Evolutionary conservation across 2,329 filamentous ascomycete genomes (phyloP).

Genomic region (Fusarium sp.): DNA sequence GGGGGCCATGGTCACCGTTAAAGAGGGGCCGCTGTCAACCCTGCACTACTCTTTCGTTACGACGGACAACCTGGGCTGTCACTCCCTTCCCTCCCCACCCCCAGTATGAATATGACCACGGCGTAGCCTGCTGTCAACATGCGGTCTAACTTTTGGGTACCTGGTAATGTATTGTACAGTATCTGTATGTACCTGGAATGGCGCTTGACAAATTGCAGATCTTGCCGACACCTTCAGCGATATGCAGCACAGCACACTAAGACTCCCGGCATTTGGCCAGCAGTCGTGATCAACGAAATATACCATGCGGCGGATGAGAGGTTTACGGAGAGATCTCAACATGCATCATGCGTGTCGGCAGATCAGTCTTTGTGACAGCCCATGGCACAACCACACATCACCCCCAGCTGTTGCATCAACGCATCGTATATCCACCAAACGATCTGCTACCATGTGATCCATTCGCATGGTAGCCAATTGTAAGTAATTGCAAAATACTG

Average conservation of each 20-base stretch:
- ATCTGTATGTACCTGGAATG: neutral
- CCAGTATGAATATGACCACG: neutral
- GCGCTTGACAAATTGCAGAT: constrained; percentile 7
- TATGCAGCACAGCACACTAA: neutral
- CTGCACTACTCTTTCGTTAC: constrained; percentile 23
- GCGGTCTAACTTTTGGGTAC: neutral
- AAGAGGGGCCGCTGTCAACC: constrained; percentile 31
- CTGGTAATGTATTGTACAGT: neutral
- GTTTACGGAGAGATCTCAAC: constrained; percentile 7
- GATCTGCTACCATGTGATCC: constrained; percentile 42
- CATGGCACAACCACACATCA: constrained; percentile 7
- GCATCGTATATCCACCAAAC: constrained; percentile 20
- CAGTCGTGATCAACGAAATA: neutral
- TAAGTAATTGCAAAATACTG: constrained; percentile 33
- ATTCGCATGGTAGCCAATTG: constrained; percentile 43
- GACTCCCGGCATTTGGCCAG: neutral
- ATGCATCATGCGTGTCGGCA: constrained; percentile 1
- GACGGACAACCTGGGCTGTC: constrained; percentile 8
- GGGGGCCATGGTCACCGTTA: constrained; percentile 15
- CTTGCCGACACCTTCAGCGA: neutral
- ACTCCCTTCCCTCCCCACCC: neutral
- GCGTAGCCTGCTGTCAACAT: constrained; percentile 2
- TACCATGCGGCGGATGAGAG: neutral
- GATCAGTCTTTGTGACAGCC: constrained; percentile 10
- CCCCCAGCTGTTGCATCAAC: constrained; percentile 5